These are phyloP conservation scores for Viridothelium virens DNA, from an alignment of 495 filamentous ascomycete species.

Conservation along the genomic window DNA sequence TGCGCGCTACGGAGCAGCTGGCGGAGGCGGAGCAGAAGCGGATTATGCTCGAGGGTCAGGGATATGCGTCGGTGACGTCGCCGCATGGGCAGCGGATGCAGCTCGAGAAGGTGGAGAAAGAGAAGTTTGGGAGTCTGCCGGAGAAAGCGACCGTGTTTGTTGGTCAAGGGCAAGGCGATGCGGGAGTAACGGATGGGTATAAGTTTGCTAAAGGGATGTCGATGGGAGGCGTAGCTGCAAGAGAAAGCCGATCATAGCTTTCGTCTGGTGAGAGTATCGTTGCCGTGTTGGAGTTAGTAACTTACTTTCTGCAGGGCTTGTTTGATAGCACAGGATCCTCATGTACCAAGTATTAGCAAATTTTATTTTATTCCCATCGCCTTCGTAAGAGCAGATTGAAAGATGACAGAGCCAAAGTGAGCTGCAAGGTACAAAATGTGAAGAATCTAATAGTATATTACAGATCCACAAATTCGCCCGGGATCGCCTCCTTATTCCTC, in stretches of 20 bases:
- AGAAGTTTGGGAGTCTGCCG: neutral
- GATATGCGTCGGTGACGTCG: neutral
- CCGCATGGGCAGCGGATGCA: constrained; percentile 1
- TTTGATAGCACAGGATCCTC: too few species aligned
- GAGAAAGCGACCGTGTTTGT: neutral
- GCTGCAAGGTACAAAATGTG: neutral
- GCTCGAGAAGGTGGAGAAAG: neutral
- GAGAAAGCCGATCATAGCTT: neutral
- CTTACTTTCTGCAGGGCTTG: too few species aligned
- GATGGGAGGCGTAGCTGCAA: neutral
- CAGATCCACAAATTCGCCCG: constrained; percentile 7
- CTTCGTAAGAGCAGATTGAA: neutral
- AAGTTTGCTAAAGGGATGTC: constrained; percentile 1
- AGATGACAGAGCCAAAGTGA: neutral
- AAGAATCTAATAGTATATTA: neutral
- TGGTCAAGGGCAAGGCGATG: neutral
- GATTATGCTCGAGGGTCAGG: neutral
- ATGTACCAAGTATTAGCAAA: too few species aligned
- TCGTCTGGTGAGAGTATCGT: neutral
- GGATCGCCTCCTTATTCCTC: constrained; percentile 13
- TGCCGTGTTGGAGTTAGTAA: too few species aligned
- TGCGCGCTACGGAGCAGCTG: neutral
- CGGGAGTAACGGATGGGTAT: neutral
- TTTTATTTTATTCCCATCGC: too few species aligned
- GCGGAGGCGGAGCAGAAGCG: constrained; percentile 1